phyloP scores from a whole-genome alignment of 345 rosid genomes.

The Ceriops tagal region DNA sequence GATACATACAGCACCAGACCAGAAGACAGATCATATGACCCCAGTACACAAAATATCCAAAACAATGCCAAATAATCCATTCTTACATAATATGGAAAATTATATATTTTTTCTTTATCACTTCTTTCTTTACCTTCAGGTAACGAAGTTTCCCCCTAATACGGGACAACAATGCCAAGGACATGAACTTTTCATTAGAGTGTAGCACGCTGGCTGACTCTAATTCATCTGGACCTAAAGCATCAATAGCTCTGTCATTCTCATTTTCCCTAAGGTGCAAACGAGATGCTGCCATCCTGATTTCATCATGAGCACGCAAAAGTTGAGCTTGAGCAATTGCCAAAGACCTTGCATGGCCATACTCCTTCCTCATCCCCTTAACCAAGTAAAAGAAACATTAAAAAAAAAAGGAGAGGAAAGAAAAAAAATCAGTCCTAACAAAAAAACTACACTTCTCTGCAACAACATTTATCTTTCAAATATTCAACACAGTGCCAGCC shows the following conservation, averaged over 20 bases:
- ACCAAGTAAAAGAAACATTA: neutral
- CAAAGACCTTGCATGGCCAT: conserved; percentile 70
- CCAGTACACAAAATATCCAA: neutral
- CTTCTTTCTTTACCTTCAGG: conserved; percentile 54
- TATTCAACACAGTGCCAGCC: conserved; percentile 1
- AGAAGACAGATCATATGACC: too few species aligned
- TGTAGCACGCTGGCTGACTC: conserved; percentile 67
- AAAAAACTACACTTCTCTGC: conserved; percentile 9
- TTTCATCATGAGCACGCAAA: conserved; percentile 83
- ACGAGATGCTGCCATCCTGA: conserved; percentile 89
- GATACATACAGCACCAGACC: too few species aligned
- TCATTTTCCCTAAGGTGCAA: conserved; percentile 72
- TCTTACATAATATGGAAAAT: neutral
- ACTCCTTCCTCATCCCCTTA: conserved; percentile 89
- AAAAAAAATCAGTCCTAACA: conserved; percentile 20
- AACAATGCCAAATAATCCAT: neutral
- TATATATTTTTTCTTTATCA: neutral
- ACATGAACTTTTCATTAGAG: conserved; percentile 73
- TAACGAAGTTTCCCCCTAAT: conserved; percentile 87
- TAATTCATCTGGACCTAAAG: conserved; percentile 68
- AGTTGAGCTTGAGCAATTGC: conserved; percentile 80
- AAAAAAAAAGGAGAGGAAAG: neutral
- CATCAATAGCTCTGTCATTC: conserved; percentile 68
- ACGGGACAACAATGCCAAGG: conserved; percentile 52
- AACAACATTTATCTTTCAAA: neutral